These are phyloP conservation scores for Dactylellina leptospora DNA, from an alignment of 2,329 filamentous ascomycete species.

Conservation along the genomic window DNA sequence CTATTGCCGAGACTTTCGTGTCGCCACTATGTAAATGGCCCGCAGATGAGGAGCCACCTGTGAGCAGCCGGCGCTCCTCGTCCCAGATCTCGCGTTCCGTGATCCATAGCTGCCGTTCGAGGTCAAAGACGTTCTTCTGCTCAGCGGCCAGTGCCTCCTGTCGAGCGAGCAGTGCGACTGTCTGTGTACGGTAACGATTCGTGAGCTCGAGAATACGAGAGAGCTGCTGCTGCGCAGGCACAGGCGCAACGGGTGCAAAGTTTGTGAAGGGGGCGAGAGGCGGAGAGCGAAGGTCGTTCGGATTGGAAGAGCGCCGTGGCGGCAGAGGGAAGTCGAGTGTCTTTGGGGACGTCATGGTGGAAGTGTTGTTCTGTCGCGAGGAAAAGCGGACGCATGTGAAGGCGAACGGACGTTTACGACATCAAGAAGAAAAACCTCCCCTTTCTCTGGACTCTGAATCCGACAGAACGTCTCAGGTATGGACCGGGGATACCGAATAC, in stretches of 20 bases:
- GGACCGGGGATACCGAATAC: not conserved
- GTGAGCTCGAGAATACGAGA: slow-evolving; percentile 51
- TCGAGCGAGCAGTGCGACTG: slow-evolving; percentile 35
- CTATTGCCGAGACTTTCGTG: not conserved
- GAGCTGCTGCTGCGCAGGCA: slow-evolving; percentile 42
- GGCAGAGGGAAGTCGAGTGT: slow-evolving; percentile 49
- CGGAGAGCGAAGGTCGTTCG: slow-evolving; percentile 42
- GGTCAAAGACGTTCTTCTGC: slow-evolving; percentile 50
- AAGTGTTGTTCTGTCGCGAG: slow-evolving; percentile 1
- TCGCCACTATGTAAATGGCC: not conserved
- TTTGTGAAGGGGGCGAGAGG: slow-evolving; percentile 12
- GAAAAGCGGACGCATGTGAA: slow-evolving; percentile 13
- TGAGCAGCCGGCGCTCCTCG: slow-evolving; percentile 44
- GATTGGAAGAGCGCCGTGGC: slow-evolving; percentile 34
- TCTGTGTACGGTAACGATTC: slow-evolving; percentile 50
- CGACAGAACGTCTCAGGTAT: slow-evolving; percentile 1
- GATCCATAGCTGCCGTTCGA: slow-evolving; percentile 51
- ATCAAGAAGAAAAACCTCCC: slow-evolving; percentile 26
- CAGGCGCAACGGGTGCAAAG: not conserved
- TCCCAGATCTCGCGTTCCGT: slow-evolving; percentile 52
- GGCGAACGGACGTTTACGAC: slow-evolving; percentile 22
- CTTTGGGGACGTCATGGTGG: slow-evolving; percentile 42
- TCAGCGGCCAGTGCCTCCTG: slow-evolving; percentile 43
- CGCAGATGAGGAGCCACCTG: slow-evolving; percentile 3
- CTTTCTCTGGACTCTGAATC: slow-evolving; percentile 7